These are phyloP conservation scores for Hanseniaspora lindneri DNA, from an alignment of 805 yeast genomes.

Conservation along the genomic window DNA sequence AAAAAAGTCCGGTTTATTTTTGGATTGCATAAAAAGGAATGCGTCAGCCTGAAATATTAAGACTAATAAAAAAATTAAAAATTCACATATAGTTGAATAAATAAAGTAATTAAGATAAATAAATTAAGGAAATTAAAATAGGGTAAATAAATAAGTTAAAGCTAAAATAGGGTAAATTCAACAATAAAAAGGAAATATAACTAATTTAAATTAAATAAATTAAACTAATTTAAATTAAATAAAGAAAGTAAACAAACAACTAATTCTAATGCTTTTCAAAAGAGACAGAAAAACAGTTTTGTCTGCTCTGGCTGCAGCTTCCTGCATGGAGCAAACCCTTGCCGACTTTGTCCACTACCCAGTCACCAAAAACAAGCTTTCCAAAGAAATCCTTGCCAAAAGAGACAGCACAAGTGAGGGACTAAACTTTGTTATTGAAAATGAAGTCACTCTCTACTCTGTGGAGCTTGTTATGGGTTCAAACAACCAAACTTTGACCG, in stretches of 20 bases:
- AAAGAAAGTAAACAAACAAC: too few relatives aligned
- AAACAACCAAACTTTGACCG: constrained; percentile 36
- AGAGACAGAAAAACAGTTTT: background rate
- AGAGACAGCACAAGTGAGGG: constrained; percentile 2
- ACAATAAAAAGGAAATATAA: background rate
- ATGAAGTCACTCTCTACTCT: constrained; percentile 33
- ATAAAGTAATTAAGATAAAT: too few relatives aligned
- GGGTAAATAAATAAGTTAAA: too few relatives aligned
- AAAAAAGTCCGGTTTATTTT: too few relatives aligned
- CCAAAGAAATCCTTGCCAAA: background rate
- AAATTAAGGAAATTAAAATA: too few relatives aligned
- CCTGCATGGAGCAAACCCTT: background rate
- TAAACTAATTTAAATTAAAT: too few relatives aligned
- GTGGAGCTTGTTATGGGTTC: constrained; percentile 41
- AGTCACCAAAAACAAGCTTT: background rate
- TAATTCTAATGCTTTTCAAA: too few relatives aligned
- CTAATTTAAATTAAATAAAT: background rate
- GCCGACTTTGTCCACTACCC: constrained; percentile 9
- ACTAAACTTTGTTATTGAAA: constrained; percentile 23
- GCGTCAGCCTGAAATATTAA: too few relatives aligned
- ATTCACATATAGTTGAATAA: too few relatives aligned
- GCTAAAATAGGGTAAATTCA: too few relatives aligned
- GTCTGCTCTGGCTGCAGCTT: background rate
- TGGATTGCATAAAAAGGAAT: too few relatives aligned
- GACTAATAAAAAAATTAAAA: too few relatives aligned